Evolutionary conservation across 2,329 filamentous ascomycete species (phyloP).

Genomic region (Pseudonectria buxi): DNA sequence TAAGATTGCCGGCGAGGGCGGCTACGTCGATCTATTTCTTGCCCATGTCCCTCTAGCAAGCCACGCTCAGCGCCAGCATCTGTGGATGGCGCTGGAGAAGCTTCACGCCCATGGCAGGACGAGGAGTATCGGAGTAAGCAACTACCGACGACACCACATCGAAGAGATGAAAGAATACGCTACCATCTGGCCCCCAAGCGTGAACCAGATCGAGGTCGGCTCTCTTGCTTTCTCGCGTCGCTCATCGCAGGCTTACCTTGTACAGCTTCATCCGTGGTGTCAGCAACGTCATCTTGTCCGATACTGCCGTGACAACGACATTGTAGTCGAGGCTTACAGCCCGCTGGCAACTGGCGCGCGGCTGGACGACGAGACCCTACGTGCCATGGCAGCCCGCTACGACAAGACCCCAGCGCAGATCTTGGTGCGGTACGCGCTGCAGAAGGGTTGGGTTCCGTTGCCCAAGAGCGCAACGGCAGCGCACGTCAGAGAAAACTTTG

Average conservation of each 20-base stretch:
- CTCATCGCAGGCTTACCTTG: no score
- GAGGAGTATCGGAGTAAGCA: constrained; percentile 65
- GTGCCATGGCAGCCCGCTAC: constrained; percentile 51
- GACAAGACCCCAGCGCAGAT: constrained; percentile 57
- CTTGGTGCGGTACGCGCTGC: constrained; percentile 61
- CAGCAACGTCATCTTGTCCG: constrained; percentile 40
- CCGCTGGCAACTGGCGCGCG: constrained; percentile 29
- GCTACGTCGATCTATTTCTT: constrained; percentile 66
- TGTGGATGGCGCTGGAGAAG: constrained; percentile 62
- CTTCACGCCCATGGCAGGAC: constrained; percentile 52
- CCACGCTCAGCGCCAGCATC: constrained; percentile 45
- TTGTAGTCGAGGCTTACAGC: constrained; percentile 41
- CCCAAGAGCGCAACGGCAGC: constrained; percentile 57
- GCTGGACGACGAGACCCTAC: constrained; percentile 48
- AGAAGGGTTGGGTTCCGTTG: constrained; percentile 62
- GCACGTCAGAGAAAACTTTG: constrained; percentile 53
- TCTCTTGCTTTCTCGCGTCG: background rate
- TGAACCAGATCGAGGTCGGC: constrained; percentile 66
- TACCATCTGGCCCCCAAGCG: constrained; percentile 61
- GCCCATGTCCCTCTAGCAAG: constrained; percentile 59
- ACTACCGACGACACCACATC: constrained; percentile 61
- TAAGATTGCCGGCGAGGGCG: constrained; percentile 49
- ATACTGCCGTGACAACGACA: constrained; percentile 71
- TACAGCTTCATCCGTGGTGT: constrained; percentile 63
- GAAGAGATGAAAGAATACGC: constrained; percentile 62